Percentiles rank a stretch among this genome's conserved stretches.
Evolutionary conservation across 106 monocot species (phyloP).

Genomic region (Platanthera guangdongensis): DNA sequence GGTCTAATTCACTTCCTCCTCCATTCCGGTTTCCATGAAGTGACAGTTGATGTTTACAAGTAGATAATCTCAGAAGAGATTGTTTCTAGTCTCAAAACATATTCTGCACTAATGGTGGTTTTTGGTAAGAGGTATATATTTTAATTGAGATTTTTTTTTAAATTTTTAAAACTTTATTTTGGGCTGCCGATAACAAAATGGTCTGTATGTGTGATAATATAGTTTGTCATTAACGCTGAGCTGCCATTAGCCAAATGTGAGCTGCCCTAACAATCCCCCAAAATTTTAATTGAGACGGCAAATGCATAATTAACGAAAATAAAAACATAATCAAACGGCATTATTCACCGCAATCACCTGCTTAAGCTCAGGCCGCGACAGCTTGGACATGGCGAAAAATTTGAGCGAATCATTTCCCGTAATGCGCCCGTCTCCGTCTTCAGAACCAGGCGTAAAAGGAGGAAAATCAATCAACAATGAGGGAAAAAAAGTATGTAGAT

Average conservation of each 20-base stretch:
- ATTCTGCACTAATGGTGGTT: constrained; percentile 85
- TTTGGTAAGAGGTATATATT: constrained; percentile 64
- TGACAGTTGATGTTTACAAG: constrained; percentile 68
- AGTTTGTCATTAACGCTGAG: too few species aligned
- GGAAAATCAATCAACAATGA: neutral
- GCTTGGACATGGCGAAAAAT: constrained; percentile 58
- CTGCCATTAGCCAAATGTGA: too few species aligned
- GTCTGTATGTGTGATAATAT: too few species aligned
- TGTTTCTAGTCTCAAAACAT: constrained; percentile 75
- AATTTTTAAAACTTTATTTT: too few species aligned
- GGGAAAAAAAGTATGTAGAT: neutral
- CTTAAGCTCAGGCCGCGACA: constrained; percentile 52
- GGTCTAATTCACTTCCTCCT: constrained; percentile 87
- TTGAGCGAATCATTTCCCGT: constrained; percentile 47
- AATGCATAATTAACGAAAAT: too few species aligned
- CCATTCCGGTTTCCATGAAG: constrained; percentile 37
- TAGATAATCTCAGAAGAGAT: constrained; percentile 61
- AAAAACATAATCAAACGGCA: too few species aligned
- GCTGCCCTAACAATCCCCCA: too few species aligned
- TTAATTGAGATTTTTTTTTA: too few species aligned
- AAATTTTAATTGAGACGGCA: too few species aligned
- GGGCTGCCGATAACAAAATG: too few species aligned
- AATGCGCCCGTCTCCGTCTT: constrained; percentile 57
- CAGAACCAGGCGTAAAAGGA: neutral
- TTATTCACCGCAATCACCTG: constrained; percentile 25